Evolutionary conservation across 75 land plant genomes (phyloP), one percentile per base, ranked within the genome.

Genomic region (Picea sitchensis): DNA sequence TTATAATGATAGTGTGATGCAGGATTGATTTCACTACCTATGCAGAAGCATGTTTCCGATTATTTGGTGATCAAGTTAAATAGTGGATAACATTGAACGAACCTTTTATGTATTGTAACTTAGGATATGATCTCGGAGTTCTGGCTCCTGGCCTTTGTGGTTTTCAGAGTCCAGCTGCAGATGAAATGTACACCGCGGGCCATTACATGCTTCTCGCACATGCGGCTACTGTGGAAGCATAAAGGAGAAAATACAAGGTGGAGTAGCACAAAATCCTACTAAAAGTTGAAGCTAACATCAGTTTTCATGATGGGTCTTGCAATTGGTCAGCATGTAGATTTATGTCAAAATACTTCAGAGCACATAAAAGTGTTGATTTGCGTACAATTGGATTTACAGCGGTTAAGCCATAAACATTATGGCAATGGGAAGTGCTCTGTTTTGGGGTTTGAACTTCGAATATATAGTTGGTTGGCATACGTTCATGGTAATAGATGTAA

Each of bases 51-150:
- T 93, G 95, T 77, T 91, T 93, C 44, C 67, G 82, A 61, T 84
- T 81, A 74, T 91, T 89, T 81, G 92, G 95, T 0, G 88, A 87
- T 54, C 64, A 88, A 71, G 95, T 93, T 60, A 80, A 76, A 73
- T 62, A 90, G 56, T 93, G 95, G 92, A 89, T 84, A 9, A 91
- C 95, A 8, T 60, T 93, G 12, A 91, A 93, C 57, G 91, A 91
- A 54, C 83, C 85, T 14, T 60, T 2, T 18, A 60, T 18, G 18
- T 14, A 14, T 14, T 60, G 1, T 18, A 4, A 1, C 2, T 14
- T 14, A 14, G 20, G 20, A 14, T 14, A 60, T 60, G 20, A 18
- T 18, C 14, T 14, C 20, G 20, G 2, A 14, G 4, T 14, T 18
- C 14, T 14, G 1, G 1, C 14, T 18, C 14, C 18, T 18, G 20